Percentiles rank a stretch among this genome's conserved stretches.
These are phyloP conservation scores for Lanmaoa rubissima DNA, from an alignment of 768 basidiomycete species.

Conservation along the genomic window DNA sequence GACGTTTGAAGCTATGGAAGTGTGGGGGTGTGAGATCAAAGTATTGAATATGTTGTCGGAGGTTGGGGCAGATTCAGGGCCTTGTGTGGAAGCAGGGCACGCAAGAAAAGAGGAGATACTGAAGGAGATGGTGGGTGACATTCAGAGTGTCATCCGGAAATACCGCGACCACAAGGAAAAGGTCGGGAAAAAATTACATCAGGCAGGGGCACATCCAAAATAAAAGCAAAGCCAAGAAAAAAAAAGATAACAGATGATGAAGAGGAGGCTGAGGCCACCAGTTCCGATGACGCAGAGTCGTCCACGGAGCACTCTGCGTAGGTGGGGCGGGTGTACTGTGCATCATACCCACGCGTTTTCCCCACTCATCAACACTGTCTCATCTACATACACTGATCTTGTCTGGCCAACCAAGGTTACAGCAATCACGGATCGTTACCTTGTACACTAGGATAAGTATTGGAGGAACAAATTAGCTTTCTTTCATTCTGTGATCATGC, in stretches of 20 bases:
- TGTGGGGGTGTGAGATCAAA: slow-evolving; percentile 74
- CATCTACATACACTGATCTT: neutral
- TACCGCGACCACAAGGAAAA: slow-evolving; percentile 12
- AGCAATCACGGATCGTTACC: neutral
- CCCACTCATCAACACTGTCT: neutral
- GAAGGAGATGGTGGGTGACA: slow-evolving; percentile 8
- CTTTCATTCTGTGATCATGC: neutral
- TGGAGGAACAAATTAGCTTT: neutral
- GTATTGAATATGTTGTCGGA: slow-evolving; percentile 49
- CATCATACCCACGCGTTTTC: neutral
- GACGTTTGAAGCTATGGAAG: slow-evolving; percentile 58
- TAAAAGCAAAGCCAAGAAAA: slow-evolving; percentile 2
- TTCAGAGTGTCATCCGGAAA: slow-evolving; percentile 14
- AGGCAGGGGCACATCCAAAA: neutral
- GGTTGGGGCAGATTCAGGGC: neutral
- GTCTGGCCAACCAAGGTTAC: neutral
- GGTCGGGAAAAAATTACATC: neutral
- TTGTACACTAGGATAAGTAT: neutral
- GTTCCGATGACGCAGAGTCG: slow-evolving; percentile 6
- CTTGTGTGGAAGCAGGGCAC: neutral
- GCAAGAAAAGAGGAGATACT: neutral
- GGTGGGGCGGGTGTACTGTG: neutral
- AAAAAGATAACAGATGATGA: slow-evolving; percentile 2
- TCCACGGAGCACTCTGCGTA: slow-evolving; percentile 2
- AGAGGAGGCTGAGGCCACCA: slow-evolving; percentile 5